Base-by-base conservation (phyloP, 2,329 filamentous ascomycete genomes). In the Alternaria consortialis region DNA sequence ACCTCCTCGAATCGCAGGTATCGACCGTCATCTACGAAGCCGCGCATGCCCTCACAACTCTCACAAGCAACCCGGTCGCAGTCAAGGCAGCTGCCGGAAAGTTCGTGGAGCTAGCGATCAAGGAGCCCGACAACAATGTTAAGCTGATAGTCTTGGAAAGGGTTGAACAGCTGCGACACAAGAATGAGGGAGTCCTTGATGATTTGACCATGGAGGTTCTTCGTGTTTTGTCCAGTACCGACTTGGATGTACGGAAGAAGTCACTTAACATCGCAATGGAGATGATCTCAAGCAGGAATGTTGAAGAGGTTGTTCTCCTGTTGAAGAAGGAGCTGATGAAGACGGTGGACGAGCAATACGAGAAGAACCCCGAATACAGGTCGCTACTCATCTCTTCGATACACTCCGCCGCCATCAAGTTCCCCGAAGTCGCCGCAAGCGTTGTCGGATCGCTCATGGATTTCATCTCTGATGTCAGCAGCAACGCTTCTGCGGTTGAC, bases 261-360 rank as follows among this genome's bases (percentile, higher is more conserved):
- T 93, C 94, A 15, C 86, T 99, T 29, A 86, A 88, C 58, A 92
- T 99, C 73, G 94, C 94, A 12, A 84, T 99, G 78, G 94, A 97
- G 68, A 98, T 99, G 95, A 93, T 99, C 5, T 95, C 94, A 0
- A 97, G 94, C 86, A 97, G 97, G 83, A 99, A 99, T 68, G 94
- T 99, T 7, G 95, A 98, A 77, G 95, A 99, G 75, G 95, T 99
- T 13, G 92, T 99, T 23, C 87, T 98, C 74, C 85, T 99, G 1
- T 85, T 99, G 62, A 99, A 99, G 84, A 99, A 99, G 80, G 95
- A 99, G 77, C 87, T 99, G 29, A 90, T 93, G 65, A 99, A 98
- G 86, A 99, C 95, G 0, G 93, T 98, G 43, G 94, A 99, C 74
- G 94, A 98, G 80, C 94, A 97, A 79, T 98, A 97, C 81, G 95